Base-by-base conservation (phyloP, 1,284 basidiomycete species). In the Ganoderma meredithae region DNA sequence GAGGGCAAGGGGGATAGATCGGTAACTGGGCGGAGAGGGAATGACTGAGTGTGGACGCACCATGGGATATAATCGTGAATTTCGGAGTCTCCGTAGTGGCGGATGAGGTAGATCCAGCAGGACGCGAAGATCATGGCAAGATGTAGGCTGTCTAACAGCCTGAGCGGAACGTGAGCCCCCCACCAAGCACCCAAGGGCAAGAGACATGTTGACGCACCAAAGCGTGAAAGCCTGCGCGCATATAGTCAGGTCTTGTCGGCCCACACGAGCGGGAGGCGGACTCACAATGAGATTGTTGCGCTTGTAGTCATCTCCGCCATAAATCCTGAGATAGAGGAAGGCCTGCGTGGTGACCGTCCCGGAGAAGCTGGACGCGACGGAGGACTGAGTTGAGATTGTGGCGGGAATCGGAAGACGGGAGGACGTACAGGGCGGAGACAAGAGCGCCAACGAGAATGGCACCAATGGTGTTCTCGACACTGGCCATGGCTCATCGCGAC, bases 51-150 rank as follows among this genome's bases (percentile, higher is more conserved):
- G 7, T 56, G 9, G 2, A 63, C 71, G 62, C 53, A 74, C 79
- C 71, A 68, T 60, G 79, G 79, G 66, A 81, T 80, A 27, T 65
- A 65, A 27, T 77, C 75, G 27, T 74, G 71, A 33, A 73, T 71
- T 6, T 40, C 43, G n/a, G 27, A 27, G 49, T 76, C 68, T 1
- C 78, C 79, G 65, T 76, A 79, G 56, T 77, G 64, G 3, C 64
- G 55, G 49, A 82, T 77, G 44, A 80, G 69, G 66, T 80, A 82
- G 9, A 73, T 67, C 81, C 81, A 82, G 33, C 78, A 68, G 25
- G 78, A 73, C 1, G 76, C 73, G 70, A 76, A 77, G 7, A 78
- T 73, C 62, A 82, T 71, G 8, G 70, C 70, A 19, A 77, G 78
- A 66, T 82, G 81, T 13, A 73, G 52, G 3, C 76, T 22, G 67